Percentiles rank a stretch among this genome's conserved stretches.
Conservation (phyloP, 1,139 yeast species). For the Nematodospora anomalae region DNA sequence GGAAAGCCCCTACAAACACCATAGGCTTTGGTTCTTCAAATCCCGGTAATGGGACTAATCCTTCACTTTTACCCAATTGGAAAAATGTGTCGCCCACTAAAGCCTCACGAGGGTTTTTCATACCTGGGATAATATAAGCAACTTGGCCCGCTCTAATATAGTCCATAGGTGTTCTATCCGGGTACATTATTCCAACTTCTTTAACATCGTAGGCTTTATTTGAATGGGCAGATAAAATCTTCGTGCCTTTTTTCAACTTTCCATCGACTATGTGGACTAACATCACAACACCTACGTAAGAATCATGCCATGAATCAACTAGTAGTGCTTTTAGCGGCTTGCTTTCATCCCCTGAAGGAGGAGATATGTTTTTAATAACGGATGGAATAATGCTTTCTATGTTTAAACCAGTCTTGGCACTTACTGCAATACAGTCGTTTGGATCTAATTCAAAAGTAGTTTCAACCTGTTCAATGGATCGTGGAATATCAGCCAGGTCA, state of each 20-base stretch:
- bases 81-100: slow-evolving; percentile 89
- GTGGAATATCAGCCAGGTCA: slow-evolving; percentile 81
- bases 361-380: slow-evolving; percentile 73
- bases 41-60: slow-evolving; percentile 81
- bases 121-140: slow-evolving; percentile 90
- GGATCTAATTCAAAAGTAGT: slow-evolving; percentile 76
- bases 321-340: slow-evolving; percentile 73
- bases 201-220: slow-evolving; percentile 76
- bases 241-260: slow-evolving; percentile 66
- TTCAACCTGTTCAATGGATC: slow-evolving; percentile 81
- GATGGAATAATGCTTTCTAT: slow-evolving; percentile 77
- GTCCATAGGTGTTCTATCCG: slow-evolving; percentile 70
- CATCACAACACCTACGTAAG: slow-evolving; percentile 90
- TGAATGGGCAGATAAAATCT: slow-evolving; percentile 76
- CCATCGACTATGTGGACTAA: slow-evolving; percentile 88
- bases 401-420: slow-evolving; percentile 88
- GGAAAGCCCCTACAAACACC: slow-evolving; percentile 98
- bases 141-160: slow-evolving; percentile 84
- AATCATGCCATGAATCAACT: slow-evolving; percentile 97
- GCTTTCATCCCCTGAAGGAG: slow-evolving; percentile 55
- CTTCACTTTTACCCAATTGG: slow-evolving; percentile 60
- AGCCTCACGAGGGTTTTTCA: slow-evolving; percentile 86
- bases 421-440: slow-evolving; percentile 78
- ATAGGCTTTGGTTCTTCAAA: slow-evolving; percentile 96
- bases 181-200: slow-evolving; percentile 95